Evolutionary conservation across 164 flowering plant species (phyloP).

Genomic region (Stephania yunnanensis): DNA sequence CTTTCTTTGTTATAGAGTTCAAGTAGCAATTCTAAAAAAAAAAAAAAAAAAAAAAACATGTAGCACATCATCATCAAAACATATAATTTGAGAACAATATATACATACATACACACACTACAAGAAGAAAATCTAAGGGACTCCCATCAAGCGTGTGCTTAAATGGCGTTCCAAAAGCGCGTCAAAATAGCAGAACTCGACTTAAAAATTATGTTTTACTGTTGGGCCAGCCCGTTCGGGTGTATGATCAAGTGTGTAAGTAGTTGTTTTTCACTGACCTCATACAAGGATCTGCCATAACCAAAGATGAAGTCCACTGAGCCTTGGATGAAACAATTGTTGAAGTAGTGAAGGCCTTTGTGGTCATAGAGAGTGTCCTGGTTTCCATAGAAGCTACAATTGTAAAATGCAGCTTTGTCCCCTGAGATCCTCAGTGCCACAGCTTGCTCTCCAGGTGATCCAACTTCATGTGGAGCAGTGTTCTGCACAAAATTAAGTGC

Average conservation of each 20-base stretch:
- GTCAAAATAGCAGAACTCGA: no score
- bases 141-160: no score
- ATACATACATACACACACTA: no score
- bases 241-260: background rate
- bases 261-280: slow-evolving; percentile 27
- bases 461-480: slow-evolving; percentile 46
- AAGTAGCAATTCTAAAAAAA: slow-evolving; percentile 46
- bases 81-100: no score
- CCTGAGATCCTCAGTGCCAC: slow-evolving; percentile 69
- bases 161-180: no score
- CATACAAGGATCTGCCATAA: slow-evolving; percentile 53
- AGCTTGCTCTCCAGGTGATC: slow-evolving; percentile 43
- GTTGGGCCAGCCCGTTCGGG: no score
- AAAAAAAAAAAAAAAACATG: background rate
- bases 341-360: slow-evolving; percentile 65
- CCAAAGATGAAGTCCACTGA: slow-evolving; percentile 80
- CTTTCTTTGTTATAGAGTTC: slow-evolving; percentile 54
- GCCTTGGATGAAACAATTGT: slow-evolving; percentile 69
- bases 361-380: slow-evolving; percentile 79
- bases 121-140: no score
- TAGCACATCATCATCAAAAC: background rate
- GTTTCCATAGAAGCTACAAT: slow-evolving; percentile 53
- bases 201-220: no score
- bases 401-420: slow-evolving; percentile 57
- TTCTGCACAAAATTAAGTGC: slow-evolving; percentile 28